Evolutionary conservation across 2,329 filamentous ascomycete genomes (phyloP), one percentile per base, ranked within the genome.

Genomic region (Fusarium lateritium): DNA sequence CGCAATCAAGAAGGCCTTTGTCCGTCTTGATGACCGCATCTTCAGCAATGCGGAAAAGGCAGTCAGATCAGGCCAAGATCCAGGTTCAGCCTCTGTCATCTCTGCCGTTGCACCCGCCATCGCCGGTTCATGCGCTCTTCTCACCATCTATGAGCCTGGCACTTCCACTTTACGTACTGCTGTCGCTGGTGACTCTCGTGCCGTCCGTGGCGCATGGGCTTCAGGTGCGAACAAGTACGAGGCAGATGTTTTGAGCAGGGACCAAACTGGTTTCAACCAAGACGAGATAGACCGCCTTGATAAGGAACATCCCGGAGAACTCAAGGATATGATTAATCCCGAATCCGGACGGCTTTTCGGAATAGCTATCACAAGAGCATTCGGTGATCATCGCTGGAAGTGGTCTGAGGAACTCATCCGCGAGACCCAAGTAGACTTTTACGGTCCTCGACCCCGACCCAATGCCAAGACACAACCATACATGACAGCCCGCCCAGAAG

Each of bases 301-400:
- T 11, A 77, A 76, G 1, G 85, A 87, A 50, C 91, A 93, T 74
- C 91, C 90, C 0, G 86, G 85, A 40, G 90, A 92, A 77, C 80
- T 84, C 19, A 79, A 84, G 10, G 83, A 89, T 13, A 81, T 92
- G 28, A 65, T 80, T 13, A 75, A 76, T 43, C 53, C 74, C 5
- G 81, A 84, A 60, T 79, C 83, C 17, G 90, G 90, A 1, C 84
- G 91, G 1, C 77, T 92, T 0, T 82, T 91, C 61, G 90, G 91
- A 2, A 83, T 88, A 40, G 80, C 81, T 39, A 83, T 91, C 2
- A 88, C 89, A 1, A 83, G 91, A 7, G 90, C 88, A 0, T 92
- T 93, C 73, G 91, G 91, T 17, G 90, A 93, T 74, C 83, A 85
- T 51, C 83, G 86, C 60, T 92, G 88, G 88, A 93, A 93, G 75